A percentile compares a stretch with the other conserved stretches of the same genome.
Evolutionary conservation across 371 early-diverging fungal genomes (phyloP).

Genomic region (Mortierella sp.): DNA sequence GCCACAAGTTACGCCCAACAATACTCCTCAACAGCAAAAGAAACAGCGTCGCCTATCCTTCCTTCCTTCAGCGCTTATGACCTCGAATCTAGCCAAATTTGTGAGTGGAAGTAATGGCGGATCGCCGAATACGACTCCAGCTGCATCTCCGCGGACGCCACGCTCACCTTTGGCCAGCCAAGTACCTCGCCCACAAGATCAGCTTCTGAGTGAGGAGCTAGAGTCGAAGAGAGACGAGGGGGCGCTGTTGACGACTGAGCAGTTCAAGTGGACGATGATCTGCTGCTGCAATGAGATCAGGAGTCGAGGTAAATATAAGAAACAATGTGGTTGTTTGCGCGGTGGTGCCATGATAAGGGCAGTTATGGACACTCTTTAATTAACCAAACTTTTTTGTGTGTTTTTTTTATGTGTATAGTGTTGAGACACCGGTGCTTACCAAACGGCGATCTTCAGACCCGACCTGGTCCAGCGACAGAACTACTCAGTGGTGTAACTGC

Average conservation of each 20-base stretch:
- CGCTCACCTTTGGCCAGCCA: slow-evolving; percentile 2
- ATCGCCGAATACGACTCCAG: slow-evolving; percentile 6
- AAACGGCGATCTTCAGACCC: neutral
- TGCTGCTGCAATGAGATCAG: slow-evolving; percentile 44
- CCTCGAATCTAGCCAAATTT: slow-evolving; percentile 37
- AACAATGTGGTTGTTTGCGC: neutral
- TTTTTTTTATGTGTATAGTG: too few species aligned
- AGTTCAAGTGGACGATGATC: slow-evolving; percentile 40
- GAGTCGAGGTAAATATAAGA: slow-evolving; percentile 30
- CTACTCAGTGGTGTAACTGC: neutral
- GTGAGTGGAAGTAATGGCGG: slow-evolving; percentile 15
- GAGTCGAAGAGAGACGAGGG: neutral
- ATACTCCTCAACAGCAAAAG: slow-evolving; percentile 1
- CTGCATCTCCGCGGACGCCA: slow-evolving; percentile 7
- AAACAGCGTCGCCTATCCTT: slow-evolving; percentile 36
- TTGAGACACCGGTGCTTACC: neutral
- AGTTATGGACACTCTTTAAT: neutral
- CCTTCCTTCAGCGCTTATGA: slow-evolving; percentile 32
- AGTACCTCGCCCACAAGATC: neutral
- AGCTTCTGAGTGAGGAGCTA: neutral
- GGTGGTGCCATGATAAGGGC: neutral
- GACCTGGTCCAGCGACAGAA: neutral
- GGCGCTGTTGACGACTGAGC: slow-evolving; percentile 24
- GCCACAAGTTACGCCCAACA: neutral
- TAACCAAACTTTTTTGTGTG: neutral